phyloP scores from a whole-genome alignment of 1,139 yeast species.

The Blastobotrys apis region DNA sequence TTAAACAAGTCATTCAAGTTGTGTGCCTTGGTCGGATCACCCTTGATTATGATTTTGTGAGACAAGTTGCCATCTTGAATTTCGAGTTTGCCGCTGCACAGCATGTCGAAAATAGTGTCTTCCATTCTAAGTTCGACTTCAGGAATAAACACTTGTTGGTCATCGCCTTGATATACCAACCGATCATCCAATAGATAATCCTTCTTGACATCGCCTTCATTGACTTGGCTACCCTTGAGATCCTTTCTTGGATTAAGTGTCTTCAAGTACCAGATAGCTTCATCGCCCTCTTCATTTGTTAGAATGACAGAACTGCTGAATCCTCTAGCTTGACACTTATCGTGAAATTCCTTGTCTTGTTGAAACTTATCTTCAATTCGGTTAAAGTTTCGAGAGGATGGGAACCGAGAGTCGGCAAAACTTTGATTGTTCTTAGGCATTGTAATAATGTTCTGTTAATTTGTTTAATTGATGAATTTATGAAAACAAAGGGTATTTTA shows the following conservation, averaged over 20 bases:
- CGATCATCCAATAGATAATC: conserved; percentile 4
- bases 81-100: neutral
- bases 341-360: neutral
- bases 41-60: conserved; percentile 2
- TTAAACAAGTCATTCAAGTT: neutral
- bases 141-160: conserved; percentile 8
- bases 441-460: too few relatives aligned
- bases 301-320: conserved; percentile 5
- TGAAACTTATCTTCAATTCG: conserved; percentile 5
- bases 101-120: neutral
- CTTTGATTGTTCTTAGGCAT: conserved; percentile 8
- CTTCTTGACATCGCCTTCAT: conserved; percentile 8
- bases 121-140: conserved; percentile 5
- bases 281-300: conserved; percentile 2
- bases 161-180: conserved; percentile 6
- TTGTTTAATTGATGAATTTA: too few relatives aligned
- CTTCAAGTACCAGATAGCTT: conserved; percentile 7
- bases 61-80: neutral
- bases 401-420: neutral
- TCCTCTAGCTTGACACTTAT: neutral
- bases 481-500: too few relatives aligned
- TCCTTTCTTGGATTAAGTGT: neutral
- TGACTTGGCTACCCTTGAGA: neutral
- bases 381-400: conserved; percentile 6
- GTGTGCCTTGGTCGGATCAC: neutral